Base-by-base conservation (phyloP, 306 rosid species). In the Vigna nakashimae region DNA sequence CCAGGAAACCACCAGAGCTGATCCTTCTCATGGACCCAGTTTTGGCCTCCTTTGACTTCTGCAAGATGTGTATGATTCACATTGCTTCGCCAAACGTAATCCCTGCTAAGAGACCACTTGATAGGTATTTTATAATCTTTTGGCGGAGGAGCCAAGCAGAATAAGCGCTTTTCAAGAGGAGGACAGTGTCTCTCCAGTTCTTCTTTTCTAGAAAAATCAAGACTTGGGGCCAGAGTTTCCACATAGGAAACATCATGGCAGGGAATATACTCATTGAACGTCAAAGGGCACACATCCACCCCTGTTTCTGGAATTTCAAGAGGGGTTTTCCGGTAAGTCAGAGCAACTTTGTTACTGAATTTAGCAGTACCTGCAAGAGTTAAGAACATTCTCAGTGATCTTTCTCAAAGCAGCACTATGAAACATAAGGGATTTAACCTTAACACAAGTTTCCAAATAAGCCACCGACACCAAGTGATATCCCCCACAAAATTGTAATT, bases 1-100 rank as follows among this genome's bases (percentile, higher is more conserved):
- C 98, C 98, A 1, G 98, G 98, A 87, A 95, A 95, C 97, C 97
- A 92, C 98, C 99, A 90, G 12, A 92, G 89, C 64, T 84, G 84
- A 80, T 86, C 89, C 91, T 86, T 90, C 67, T 80, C 88, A 78
- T 95, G 99, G 75, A 95, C 97, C 98, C 98, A 95, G 82, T 95
- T 95, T 85, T 95, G 99, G 45, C 99, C 99, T 64, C 99, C 98
- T 78, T 92, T 95, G 79, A 92, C 99, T 70, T 92, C 84, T 12
- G 99, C 98, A 53, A 95, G 93, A 84, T 71, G 96, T 7, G 97
- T 89, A 73, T 92, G 98, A 85, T 95, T 95, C 75, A 91, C 93
- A 78, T 95, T 91, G 86, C 98, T 91, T 73, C 90, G 90, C 98
- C 99, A 92, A 84, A 95, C 97, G 74, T 83, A 95, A 82, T 95